phyloP scores from a whole-genome alignment of 148 eudicot species.

The Gaultheria prostrata region DNA sequence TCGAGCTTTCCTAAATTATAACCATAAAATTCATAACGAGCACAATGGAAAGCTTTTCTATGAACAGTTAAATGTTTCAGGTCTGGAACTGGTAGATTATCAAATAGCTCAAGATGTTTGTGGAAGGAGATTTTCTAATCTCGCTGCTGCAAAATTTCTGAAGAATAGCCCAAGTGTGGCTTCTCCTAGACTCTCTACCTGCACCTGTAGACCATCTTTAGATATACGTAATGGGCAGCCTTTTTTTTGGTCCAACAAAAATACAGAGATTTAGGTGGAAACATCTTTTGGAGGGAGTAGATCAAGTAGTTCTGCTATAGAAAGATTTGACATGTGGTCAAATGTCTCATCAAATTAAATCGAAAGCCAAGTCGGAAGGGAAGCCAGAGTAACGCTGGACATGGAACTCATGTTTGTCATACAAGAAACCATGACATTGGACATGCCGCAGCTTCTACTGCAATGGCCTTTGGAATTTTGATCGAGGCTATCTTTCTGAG shows the following conservation, averaged over 20 bases:
- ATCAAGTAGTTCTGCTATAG: constrained; percentile 36
- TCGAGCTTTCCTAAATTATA: no score
- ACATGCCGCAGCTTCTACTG: constrained; percentile 23
- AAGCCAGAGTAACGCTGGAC: constrained; percentile 26
- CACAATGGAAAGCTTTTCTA: constrained; percentile 60
- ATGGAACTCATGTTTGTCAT: constrained; percentile 29
- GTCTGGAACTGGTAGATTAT: constrained; percentile 61
- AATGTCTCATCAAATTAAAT: constrained; percentile 36
- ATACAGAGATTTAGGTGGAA: constrained; percentile 41
- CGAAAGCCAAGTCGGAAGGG: constrained; percentile 33
- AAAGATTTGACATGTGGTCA: constrained; percentile 33
- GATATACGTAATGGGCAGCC: constrained; percentile 41
- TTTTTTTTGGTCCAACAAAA: constrained; percentile 31
- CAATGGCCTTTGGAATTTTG: constrained; percentile 47
- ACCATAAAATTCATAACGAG: constrained; percentile 6
- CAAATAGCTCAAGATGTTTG: constrained; percentile 45
- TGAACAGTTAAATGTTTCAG: constrained; percentile 61
- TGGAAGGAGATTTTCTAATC: constrained; percentile 41
- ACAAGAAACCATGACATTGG: constrained; percentile 32
- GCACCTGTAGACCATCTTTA: constrained; percentile 63
- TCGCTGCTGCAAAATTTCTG: constrained; percentile 29
- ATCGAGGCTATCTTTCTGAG: constrained; percentile 46
- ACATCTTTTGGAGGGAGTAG: constrained; percentile 31
- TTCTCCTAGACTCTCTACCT: constrained; percentile 64
- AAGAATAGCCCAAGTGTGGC: constrained; percentile 43